phyloP scores from a whole-genome alignment of 2,329 filamentous ascomycete species.

The Raffaelea arxii region DNA sequence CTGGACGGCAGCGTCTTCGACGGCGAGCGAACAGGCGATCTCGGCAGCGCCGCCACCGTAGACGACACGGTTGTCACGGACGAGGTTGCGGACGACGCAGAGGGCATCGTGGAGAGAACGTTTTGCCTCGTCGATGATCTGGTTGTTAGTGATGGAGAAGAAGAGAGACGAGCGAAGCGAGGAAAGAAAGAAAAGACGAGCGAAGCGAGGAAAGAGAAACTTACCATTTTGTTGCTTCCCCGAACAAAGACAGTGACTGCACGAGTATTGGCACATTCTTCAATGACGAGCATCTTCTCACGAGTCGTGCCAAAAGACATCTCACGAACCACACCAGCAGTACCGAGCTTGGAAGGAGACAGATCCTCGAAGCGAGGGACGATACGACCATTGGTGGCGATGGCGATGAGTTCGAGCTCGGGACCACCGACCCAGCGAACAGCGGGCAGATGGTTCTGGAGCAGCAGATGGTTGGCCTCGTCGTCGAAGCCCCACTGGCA shows the following conservation, averaged over 20 bases:
- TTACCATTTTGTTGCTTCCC: slow-evolving; percentile 98
- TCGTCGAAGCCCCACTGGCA: slow-evolving; percentile 99
- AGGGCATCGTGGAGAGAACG: slow-evolving; percentile 94
- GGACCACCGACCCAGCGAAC: slow-evolving; percentile 97
- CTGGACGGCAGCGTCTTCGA: slow-evolving; percentile 90
- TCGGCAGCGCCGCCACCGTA: slow-evolving; percentile 96
- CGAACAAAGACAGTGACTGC: slow-evolving; percentile 94
- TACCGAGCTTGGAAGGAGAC: slow-evolving; percentile 81
- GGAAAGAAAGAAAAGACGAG: no score
- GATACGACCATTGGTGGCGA: slow-evolving; percentile 95
- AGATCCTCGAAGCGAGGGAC: slow-evolving; percentile 96
- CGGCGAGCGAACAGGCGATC: slow-evolving; percentile 91
- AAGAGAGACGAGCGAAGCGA: no score
- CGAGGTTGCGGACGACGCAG: slow-evolving; percentile 93
- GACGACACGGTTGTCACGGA: slow-evolving; percentile 91
- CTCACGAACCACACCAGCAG: slow-evolving; percentile 81
- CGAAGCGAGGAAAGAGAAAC: no score
- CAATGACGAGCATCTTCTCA: slow-evolving; percentile 99
- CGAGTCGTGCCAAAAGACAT: slow-evolving; percentile 95
- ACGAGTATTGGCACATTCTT: slow-evolving; percentile 95
- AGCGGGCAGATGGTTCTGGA: slow-evolving; percentile 92
- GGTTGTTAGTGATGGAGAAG: no score
- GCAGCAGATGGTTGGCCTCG: slow-evolving; percentile 92
- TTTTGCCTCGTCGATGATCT: slow-evolving; percentile 99
- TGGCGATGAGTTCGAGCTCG: slow-evolving; percentile 96